A percentile compares a stretch with the other conserved stretches of the same genome.
Conservation (phyloP, 2,329 filamentous ascomycete genomes). For the Endocalyx cinctus region DNA sequence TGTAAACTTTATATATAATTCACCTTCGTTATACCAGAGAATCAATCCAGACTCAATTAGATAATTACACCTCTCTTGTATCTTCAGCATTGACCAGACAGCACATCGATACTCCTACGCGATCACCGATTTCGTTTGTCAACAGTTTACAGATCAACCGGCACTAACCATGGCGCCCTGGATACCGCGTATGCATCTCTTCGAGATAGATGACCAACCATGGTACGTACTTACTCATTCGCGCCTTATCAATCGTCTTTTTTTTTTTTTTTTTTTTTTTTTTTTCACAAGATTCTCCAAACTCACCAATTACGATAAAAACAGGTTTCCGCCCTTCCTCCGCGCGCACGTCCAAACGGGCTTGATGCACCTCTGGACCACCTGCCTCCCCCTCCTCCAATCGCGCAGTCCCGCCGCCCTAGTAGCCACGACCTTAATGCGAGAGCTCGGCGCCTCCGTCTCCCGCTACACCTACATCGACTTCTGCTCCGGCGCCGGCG, state of each 20-base stretch:
- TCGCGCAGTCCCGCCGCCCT: constrained; percentile 52
- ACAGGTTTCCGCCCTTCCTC: constrained; percentile 62
- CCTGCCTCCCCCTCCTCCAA: constrained; percentile 54
- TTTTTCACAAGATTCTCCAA: no score
- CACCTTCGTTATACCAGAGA: no score
- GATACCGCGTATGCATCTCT: constrained; percentile 57
- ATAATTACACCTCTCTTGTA: no score
- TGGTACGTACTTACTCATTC: constrained; percentile 57
- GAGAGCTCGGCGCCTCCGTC: constrained; percentile 42
- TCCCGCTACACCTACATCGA: constrained; percentile 62
- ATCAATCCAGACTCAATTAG: no score
- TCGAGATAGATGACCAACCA: constrained; percentile 63
- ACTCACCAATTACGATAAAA: no score
- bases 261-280: no score
- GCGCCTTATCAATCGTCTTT: no score
- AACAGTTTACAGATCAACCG: no score
- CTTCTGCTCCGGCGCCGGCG: constrained; percentile 71
- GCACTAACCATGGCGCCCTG: constrained; percentile 35
- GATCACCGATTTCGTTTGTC: no score
- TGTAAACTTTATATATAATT: no score
- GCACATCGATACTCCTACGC: no score
- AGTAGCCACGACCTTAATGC: constrained; percentile 53
- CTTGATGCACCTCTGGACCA: constrained; percentile 60
- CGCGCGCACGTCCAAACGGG: constrained; percentile 61
- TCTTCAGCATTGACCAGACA: no score